phyloP scores from a whole-genome alignment of 352 stramenopile species.

The Hyaloperonospora arabidopsidis region DNA sequence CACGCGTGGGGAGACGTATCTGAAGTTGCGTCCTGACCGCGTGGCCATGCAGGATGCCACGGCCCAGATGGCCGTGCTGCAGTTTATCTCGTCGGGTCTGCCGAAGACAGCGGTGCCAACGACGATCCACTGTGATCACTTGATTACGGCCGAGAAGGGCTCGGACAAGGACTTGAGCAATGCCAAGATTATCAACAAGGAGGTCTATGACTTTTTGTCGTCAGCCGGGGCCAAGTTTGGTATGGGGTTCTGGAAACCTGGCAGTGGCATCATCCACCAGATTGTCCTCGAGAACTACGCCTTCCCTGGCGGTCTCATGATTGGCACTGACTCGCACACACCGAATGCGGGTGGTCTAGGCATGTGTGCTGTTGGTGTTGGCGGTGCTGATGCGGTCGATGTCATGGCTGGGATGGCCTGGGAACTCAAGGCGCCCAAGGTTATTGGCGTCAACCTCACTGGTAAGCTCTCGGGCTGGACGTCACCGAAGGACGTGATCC shows the following conservation, averaged over 20 bases:
- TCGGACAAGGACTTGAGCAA: constrained; percentile 80
- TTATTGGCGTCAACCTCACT: constrained; percentile 91
- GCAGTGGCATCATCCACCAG: constrained; percentile 91
- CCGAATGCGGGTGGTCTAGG: constrained; percentile 89
- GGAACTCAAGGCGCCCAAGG: constrained; percentile 93
- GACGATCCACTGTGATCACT: constrained; percentile 92
- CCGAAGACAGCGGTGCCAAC: constrained; percentile 89
- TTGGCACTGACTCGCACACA: constrained; percentile 92
- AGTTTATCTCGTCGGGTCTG: constrained; percentile 92
- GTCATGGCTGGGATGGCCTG: constrained; percentile 92
- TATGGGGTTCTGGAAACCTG: constrained; percentile 92
- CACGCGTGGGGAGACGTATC: constrained; percentile 87
- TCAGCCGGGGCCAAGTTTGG: constrained; percentile 89
- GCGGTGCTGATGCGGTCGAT: constrained; percentile 88
- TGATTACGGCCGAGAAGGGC: constrained; percentile 91
- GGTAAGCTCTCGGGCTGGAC: constrained; percentile 90
- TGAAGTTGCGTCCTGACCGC: constrained; percentile 89
- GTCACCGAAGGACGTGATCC: constrained; percentile 90
- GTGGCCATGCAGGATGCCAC: constrained; percentile 93
- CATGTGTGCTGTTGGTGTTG: constrained; percentile 91
- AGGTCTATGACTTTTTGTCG: constrained; percentile 90
- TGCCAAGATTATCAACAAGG: constrained; percentile 87
- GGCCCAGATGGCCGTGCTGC: constrained; percentile 91
- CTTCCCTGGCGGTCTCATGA: constrained; percentile 92
- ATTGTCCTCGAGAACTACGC: constrained; percentile 93